Evolutionary conservation across 2,329 filamentous ascomycete species (phyloP).

Genomic region (Ambrosiella cleistominuta): DNA sequence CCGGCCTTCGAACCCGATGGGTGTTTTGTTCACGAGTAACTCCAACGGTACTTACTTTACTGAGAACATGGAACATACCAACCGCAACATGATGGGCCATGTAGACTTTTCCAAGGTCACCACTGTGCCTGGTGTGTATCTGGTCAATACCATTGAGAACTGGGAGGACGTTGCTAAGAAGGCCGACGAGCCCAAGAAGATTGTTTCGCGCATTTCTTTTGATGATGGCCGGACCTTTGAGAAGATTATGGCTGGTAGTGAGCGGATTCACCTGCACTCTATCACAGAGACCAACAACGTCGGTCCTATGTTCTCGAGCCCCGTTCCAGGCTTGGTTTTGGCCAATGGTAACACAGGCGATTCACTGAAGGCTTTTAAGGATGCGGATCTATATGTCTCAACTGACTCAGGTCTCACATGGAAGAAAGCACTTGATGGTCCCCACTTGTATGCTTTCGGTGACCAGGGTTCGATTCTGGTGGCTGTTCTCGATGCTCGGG

Average conservation of each 20-base stretch:
- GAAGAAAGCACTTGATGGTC: conserved; percentile 55
- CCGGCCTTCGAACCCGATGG: conserved; percentile 51
- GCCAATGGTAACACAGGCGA: conserved; percentile 81
- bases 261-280: conserved; percentile 72
- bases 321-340: conserved; percentile 85
- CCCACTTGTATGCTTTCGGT: conserved; percentile 92
- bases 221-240: conserved; percentile 85
- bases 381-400: conserved; percentile 73
- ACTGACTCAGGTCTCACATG: conserved; percentile 81
- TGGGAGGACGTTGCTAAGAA: conserved; percentile 52
- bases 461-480: conserved; percentile 81
- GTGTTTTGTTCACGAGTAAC: conserved; percentile 84
- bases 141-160: conserved; percentile 82
- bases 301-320: conserved; percentile 81
- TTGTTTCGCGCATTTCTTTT: conserved; percentile 75
- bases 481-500: conserved; percentile 57
- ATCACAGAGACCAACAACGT: conserved; percentile 69
- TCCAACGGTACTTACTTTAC: conserved; percentile 95
- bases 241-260: conserved; percentile 47
- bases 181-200: conserved; percentile 39
- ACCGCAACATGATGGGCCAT: conserved; percentile 55
- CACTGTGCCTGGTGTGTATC: conserved; percentile 77
- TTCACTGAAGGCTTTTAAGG: conserved; percentile 47
- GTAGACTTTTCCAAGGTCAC: conserved; percentile 94
- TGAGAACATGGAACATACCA: conserved; percentile 79